Evolutionary conservation across 768 basidiomycete genomes (phyloP), one percentile per base, ranked within the genome.

Genomic region (Lactifluus piperatus): DNA sequence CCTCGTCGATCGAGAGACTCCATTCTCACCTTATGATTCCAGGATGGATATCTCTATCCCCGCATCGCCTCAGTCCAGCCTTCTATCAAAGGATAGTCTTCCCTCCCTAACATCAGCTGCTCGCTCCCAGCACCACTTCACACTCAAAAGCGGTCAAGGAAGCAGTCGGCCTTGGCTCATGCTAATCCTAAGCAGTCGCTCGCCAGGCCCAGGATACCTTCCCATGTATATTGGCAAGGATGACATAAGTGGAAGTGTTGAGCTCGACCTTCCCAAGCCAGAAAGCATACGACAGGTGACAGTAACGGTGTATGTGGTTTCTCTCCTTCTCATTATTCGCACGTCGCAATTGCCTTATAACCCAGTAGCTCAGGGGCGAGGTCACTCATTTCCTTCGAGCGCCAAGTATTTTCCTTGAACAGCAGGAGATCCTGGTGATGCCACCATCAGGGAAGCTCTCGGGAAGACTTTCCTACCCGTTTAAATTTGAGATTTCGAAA

Each of bases 141-240:
- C 74, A 7, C 72, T 84, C 6, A 76, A 79, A 54, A 75, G 73
- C 24, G 27, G 27, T 26, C 50, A 45, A 54, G 68, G 58, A 68
- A 79, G 67, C 27, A 75, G 74, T 30, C 69, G 69, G 48, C 71
- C 78, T 45, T 84, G 81, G 77, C 73, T 83, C 11, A 71, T 73
- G 18, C 70, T 83, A 10, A 68, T 69, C 36, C 66, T 83, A 20
- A 70, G 69, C 49, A 81, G 78, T 64, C 76, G 79, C 32, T 70
- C 75, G 26, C 67, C 70, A 5, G 69, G 62, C 3, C 52, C 77
- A 0, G 62, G 72, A 20, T 73, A 72, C 11, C 68, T 75, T 26
- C 82, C 81, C 20, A 65, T 74, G 27, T 81, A 79, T 63, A 66
- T 74, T 48, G 73, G 79, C 59, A 77, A 74, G 10, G 81, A 85